phyloP scores from a whole-genome alignment of 257 asterid species.

The Salvia splendens region DNA sequence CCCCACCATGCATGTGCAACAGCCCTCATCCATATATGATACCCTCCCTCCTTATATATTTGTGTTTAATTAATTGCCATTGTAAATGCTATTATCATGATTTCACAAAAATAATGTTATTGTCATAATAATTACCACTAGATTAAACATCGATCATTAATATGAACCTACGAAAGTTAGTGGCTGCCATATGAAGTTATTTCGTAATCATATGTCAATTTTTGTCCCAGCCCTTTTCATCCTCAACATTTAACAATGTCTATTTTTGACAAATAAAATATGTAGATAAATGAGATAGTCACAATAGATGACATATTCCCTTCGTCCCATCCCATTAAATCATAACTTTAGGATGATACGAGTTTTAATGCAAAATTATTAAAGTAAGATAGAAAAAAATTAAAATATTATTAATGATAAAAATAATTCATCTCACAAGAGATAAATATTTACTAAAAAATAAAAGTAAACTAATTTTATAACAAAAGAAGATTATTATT shows the following conservation, averaged over 20 bases:
- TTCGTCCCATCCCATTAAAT: neutral
- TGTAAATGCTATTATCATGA: neutral
- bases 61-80: neutral
- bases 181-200: neutral
- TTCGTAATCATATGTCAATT: conserved; percentile 27
- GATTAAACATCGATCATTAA: neutral
- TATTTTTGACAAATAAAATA: neutral
- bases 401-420: too few species aligned
- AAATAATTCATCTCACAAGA: too few species aligned
- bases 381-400: too few species aligned
- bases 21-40: neutral
- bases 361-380: too few species aligned
- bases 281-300: neutral
- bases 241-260: neutral
- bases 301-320: too few species aligned
- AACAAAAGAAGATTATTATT: too few species aligned
- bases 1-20: conserved; percentile 24
- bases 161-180: conserved; percentile 1
- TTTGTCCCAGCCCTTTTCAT: conserved; percentile 16
- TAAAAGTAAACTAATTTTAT: too few species aligned
- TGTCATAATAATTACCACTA: neutral
- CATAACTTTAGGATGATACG: too few species aligned
- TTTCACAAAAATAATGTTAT: neutral
- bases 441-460: too few species aligned
- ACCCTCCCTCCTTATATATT: conserved; percentile 10